A percentile compares a stretch with the other conserved stretches of the same genome.
phyloP scores from a whole-genome alignment of 106 monocot species.

The Amphibolis antarctica region DNA sequence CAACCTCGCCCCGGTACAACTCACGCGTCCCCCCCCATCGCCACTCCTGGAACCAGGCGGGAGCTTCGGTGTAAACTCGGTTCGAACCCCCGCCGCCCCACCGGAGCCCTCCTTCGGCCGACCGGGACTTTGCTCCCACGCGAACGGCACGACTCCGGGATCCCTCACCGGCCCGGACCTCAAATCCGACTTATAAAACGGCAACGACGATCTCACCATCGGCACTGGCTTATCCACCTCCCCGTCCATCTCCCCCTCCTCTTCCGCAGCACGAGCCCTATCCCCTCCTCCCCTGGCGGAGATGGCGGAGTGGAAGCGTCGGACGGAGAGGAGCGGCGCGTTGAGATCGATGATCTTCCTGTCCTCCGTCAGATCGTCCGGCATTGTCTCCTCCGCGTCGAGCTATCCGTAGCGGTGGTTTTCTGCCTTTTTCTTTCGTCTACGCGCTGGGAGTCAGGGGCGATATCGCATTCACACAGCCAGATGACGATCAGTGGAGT shows the following conservation, averaged over 20 bases:
- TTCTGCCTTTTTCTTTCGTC: neutral
- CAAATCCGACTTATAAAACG: constrained; percentile 45
- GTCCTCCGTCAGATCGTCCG: constrained; percentile 16
- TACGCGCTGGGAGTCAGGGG: neutral
- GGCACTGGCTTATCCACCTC: neutral
- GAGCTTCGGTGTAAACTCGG: constrained; percentile 27
- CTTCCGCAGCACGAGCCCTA: neutral
- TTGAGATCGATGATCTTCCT: constrained; percentile 45
- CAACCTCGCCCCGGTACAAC: neutral
- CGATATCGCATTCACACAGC: neutral
- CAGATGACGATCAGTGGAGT: neutral
- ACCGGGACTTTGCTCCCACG: constrained; percentile 75
- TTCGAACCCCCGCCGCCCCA: neutral
- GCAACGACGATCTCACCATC: constrained; percentile 17
- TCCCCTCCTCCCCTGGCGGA: neutral
- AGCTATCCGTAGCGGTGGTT: neutral
- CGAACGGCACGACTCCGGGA: constrained; percentile 63
- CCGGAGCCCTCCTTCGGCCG: constrained; percentile 37
- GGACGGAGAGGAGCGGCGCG: constrained; percentile 52
- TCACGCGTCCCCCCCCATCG: neutral
- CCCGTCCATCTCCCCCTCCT: too few relatives aligned
- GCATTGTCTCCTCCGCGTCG: neutral
- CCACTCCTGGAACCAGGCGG: constrained; percentile 10
- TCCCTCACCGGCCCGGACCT: constrained; percentile 40
- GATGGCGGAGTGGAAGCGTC: constrained; percentile 29